Conservation (phyloP, 306 rosid genomes). For the Citrullus colocynthis region DNA sequence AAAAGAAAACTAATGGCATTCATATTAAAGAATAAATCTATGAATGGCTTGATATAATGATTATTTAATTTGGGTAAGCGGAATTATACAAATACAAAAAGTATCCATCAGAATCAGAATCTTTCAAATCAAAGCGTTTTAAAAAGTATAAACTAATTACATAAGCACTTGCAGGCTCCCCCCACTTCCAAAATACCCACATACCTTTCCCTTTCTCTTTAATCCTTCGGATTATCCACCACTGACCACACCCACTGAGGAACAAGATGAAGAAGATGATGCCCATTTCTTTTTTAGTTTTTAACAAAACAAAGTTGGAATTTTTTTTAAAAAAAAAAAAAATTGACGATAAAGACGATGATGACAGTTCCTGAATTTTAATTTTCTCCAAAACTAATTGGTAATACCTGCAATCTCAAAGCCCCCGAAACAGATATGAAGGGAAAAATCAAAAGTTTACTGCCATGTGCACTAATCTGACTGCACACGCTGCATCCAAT, state of each 20-base stretch:
- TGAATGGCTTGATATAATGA: neutral
- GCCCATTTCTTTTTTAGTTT: too few species aligned
- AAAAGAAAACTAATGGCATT: neutral
- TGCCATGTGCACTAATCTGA: slow-evolving; percentile 5
- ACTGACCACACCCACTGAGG: neutral
- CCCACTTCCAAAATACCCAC: slow-evolving; percentile 13
- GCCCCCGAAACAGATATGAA: neutral
- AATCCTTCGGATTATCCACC: neutral
- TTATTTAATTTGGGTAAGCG: neutral
- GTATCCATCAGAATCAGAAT: slow-evolving; percentile 28
- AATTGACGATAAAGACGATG: neutral
- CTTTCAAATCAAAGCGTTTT: neutral
- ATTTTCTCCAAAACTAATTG: neutral
- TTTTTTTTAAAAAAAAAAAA: neutral
- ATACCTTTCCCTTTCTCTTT: neutral
- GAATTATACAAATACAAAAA: neutral
- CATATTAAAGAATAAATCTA: neutral
- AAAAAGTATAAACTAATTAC: neutral
- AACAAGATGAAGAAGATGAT: neutral
- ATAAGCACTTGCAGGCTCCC: neutral
- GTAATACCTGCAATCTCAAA: neutral
- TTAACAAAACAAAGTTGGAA: neutral
- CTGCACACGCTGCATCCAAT: slow-evolving; percentile 9
- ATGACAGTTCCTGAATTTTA: neutral
- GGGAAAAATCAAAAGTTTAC: neutral